Evolutionary conservation across 306 rosid species (phyloP).

Genomic region (Vicia villosa): DNA sequence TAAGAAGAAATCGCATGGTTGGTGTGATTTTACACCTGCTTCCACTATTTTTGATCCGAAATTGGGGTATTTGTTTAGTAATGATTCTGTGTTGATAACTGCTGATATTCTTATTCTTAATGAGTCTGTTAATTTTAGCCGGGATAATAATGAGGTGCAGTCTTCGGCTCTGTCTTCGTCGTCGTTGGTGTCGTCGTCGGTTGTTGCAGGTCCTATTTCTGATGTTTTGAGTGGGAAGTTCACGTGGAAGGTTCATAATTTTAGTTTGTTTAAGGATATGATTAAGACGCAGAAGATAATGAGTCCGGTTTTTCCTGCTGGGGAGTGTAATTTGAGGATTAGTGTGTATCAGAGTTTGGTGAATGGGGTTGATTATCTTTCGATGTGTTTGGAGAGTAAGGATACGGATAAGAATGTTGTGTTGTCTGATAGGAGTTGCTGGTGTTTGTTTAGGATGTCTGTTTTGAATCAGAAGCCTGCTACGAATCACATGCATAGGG

Average conservation of each 20-base stretch:
- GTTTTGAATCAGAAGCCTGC: conserved; percentile 94
- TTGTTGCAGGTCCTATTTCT: conserved; percentile 62
- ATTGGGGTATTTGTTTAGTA: conserved; percentile 66
- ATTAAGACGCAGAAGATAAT: conserved; percentile 95
- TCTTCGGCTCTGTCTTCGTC: conserved; percentile 50
- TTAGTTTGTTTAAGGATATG: conserved; percentile 91
- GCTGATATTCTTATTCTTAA: conserved; percentile 87
- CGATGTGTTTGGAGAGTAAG: conserved; percentile 99
- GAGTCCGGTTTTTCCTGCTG: conserved; percentile 98
- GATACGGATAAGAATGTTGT: conserved; percentile 84
- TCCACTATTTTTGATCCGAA: conserved; percentile 86
- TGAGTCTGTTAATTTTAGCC: conserved; percentile 84
- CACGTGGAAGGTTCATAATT: conserved; percentile 98
- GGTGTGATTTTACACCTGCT: conserved; percentile 98
- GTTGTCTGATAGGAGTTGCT: conserved; percentile 95
- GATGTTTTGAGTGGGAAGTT: conserved; percentile 93
- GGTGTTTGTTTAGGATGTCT: conserved; percentile 98
- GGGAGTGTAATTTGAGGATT: conserved; percentile 98
- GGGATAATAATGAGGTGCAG: conserved; percentile 82
- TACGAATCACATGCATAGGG: conserved; percentile 94
- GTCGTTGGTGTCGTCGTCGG: conserved; percentile 54
- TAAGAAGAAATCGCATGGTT: conserved; percentile 97
- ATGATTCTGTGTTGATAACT: conserved; percentile 83
- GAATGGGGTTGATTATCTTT: conserved; percentile 82
- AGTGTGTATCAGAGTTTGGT: conserved; percentile 98